These are phyloP conservation scores for Calonectria montana DNA, from an alignment of 2,329 filamentous ascomycete species.

Conservation along the genomic window DNA sequence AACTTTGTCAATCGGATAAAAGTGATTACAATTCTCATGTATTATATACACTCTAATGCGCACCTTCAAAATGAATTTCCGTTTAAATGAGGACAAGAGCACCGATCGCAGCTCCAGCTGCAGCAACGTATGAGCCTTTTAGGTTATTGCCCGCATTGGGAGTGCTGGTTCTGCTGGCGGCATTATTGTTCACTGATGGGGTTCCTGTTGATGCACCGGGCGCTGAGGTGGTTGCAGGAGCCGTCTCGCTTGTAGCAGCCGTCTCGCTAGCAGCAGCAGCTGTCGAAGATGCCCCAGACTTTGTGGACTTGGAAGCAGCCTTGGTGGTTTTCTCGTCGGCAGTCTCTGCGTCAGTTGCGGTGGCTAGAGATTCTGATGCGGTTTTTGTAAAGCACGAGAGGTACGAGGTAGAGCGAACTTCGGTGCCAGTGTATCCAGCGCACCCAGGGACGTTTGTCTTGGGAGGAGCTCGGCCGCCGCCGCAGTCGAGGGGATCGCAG, in stretches of 20 bases:
- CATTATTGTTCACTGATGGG: neutral
- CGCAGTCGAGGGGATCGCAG: slow-evolving; percentile 64
- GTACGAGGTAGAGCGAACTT: slow-evolving; percentile 24
- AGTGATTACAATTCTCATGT: neutral
- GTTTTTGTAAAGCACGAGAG: slow-evolving; percentile 31
- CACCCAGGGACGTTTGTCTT: slow-evolving; percentile 64
- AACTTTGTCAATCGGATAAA: too few species aligned
- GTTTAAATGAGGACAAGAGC: slow-evolving; percentile 7
- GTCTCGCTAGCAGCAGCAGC: neutral
- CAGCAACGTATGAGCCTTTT: slow-evolving; percentile 8
- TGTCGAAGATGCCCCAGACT: neutral
- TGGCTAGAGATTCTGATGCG: slow-evolving; percentile 12
- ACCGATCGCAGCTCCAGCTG: slow-evolving; percentile 11
- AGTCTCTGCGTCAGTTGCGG: neutral
- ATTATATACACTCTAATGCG: neutral
- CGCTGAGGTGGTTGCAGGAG: slow-evolving; percentile 10
- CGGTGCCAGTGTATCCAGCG: slow-evolving; percentile 54
- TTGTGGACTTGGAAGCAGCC: neutral
- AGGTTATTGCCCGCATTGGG: slow-evolving; percentile 18
- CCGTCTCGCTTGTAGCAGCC: neutral
- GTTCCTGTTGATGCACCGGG: slow-evolving; percentile 14
- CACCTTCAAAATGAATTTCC: neutral
- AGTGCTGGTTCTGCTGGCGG: neutral
- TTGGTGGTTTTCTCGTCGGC: neutral
- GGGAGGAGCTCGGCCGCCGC: slow-evolving; percentile 63